A percentile compares a stretch with the other conserved stretches of the same genome.
phyloP scores from a whole-genome alignment of 1,139 yeast genomes.

The Blastobotrys capitulatus region DNA sequence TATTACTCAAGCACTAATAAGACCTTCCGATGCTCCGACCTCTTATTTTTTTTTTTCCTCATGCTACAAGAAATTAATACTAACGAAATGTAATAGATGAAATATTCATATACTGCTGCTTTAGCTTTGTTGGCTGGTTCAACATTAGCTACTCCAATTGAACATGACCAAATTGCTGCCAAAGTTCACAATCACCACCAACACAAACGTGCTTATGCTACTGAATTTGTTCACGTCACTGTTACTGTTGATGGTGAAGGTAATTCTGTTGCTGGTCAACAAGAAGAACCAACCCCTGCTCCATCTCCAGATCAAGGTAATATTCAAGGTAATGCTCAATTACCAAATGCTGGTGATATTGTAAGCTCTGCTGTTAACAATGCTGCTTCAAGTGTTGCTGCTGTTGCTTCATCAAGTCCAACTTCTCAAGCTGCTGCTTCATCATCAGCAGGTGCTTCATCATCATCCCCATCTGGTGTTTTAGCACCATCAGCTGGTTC shows the following conservation, averaged over 20 bases:
- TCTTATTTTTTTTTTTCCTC: neutral
- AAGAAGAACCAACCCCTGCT: conserved; percentile 18
- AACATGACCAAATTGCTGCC: conserved; percentile 16
- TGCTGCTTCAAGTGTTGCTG: conserved; percentile 28
- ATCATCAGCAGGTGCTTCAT: conserved; percentile 18
- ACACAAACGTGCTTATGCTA: conserved; percentile 56
- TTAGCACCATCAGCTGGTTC: conserved; percentile 25
- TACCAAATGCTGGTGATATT: conserved; percentile 11
- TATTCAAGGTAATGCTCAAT: conserved; percentile 28
- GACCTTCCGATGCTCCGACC: no score
- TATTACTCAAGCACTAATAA: no score
- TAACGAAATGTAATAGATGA: conserved; percentile 18
- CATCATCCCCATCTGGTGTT: conserved; percentile 25
- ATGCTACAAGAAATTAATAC: neutral
- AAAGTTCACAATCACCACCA: conserved; percentile 45
- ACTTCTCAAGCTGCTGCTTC: conserved; percentile 25
- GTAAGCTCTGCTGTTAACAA: conserved; percentile 18
- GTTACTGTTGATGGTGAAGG: conserved; percentile 62
- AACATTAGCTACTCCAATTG: conserved; percentile 36
- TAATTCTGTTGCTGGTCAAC: conserved; percentile 35
- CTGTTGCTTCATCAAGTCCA: conserved; percentile 26
- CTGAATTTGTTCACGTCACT: conserved; percentile 75
- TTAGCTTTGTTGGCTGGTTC: conserved; percentile 40
- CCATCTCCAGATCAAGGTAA: conserved; percentile 26
- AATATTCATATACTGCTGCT: conserved; percentile 31